Evolutionary conservation across 2,329 filamentous ascomycete species (phyloP), one percentile per base, ranked within the genome.

Genomic region (Leptodontidium sp.): DNA sequence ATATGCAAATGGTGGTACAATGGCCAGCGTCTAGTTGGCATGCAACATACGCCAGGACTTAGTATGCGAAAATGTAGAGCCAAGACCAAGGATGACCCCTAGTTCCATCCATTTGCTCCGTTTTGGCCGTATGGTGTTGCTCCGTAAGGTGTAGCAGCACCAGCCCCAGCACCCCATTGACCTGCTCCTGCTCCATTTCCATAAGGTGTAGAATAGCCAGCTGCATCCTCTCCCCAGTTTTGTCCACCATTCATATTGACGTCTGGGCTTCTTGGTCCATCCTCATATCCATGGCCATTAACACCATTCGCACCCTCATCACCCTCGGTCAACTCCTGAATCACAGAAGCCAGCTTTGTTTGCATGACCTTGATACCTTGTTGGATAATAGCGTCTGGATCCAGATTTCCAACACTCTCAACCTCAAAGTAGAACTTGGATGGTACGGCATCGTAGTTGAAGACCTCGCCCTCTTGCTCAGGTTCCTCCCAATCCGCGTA

Each of bases 351-450:
- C 45, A 99, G 88, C 82, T 99, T 99, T 74, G 91, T 88, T 80
- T 98, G 96, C 66, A 99, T 84, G 35, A 93, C 91, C 72, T 91
- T 90, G 79, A 99, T 97, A 43, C 94, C 94, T 76, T 93, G 90
- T 75, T 94, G 90, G 63, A 99, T 89, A 75, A 98, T 96, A 71
- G 89, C 87, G 77, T 99, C 95, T 0, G 96, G 95, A 38, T 96
- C 93, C 70, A 98, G 88, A 75, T 90, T 93, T 45, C 96, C 96
- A 47, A 92, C 90, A 58, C 92, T 91, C 81, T 99, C 96, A 58
- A 99, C 91, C 77, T 98, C 94, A 77, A 95, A 92, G 84, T 98
- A 99, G 84, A 98, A 99, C 73, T 88, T 88, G 70, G 85, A 86
- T 5, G 96, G 95, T 26, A 91, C 87, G 11, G 94, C 95, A 75